Conservation (phyloP, 2,329 filamentous ascomycete species). For the Graphiopsis chlorocephala region DNA sequence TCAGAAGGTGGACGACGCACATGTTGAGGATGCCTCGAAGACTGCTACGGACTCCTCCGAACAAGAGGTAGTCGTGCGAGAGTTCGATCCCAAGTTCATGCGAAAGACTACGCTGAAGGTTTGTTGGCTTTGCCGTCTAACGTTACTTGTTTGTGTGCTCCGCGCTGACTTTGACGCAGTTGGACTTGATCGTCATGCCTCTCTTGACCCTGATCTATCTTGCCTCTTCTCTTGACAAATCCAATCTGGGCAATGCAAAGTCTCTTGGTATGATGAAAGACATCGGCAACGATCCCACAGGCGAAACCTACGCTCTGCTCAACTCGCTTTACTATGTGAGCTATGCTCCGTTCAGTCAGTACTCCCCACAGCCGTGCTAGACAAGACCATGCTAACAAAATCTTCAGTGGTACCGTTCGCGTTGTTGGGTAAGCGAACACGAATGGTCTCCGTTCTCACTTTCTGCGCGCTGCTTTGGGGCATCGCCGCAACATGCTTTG, state of each 20-base stretch:
- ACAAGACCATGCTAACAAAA: neutral
- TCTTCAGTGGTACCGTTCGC: slow-evolving; percentile 17
- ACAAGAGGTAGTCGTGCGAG: slow-evolving; percentile 14
- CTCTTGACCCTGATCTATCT: slow-evolving; percentile 18
- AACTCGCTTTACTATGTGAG: slow-evolving; percentile 18
- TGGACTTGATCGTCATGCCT: slow-evolving; percentile 19
- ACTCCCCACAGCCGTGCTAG: neutral
- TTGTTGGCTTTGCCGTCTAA: neutral
- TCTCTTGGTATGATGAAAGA: slow-evolving; percentile 18
- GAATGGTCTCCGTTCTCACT: slow-evolving; percentile 19
- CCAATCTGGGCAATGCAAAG: slow-evolving; percentile 30
- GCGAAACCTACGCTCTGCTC: slow-evolving; percentile 16
- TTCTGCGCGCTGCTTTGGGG: slow-evolving; percentile 8
- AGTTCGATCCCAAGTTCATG: slow-evolving; percentile 19
- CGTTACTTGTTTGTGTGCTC: neutral
- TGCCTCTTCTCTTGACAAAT: slow-evolving; percentile 45
- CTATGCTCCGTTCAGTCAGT: slow-evolving; percentile 19
- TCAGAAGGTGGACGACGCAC: slow-evolving; percentile 10
- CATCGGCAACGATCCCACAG: slow-evolving; percentile 17
- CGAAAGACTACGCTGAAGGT: slow-evolving; percentile 17
- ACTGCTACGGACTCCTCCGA: neutral
- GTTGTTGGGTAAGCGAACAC: slow-evolving; percentile 17
- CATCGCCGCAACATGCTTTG: slow-evolving; percentile 7
- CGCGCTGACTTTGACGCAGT: slow-evolving; percentile 11
- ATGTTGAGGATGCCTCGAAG: slow-evolving; percentile 15